These are phyloP conservation scores for Rhizophagus prolifer DNA, from an alignment of 192 early-diverging fungal species.

Conservation along the genomic window DNA sequence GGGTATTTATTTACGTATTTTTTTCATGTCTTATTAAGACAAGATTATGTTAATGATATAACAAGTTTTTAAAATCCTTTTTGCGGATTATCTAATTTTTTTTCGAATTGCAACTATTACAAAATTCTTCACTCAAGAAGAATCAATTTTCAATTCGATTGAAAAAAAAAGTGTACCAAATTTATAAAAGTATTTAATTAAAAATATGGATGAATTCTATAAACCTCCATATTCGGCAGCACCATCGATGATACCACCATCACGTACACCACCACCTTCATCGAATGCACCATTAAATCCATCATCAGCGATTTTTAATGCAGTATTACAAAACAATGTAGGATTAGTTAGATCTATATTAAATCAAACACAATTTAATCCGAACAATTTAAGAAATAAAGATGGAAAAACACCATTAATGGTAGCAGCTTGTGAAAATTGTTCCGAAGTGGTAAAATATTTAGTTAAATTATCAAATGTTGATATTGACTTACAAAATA, in stretches of 20 bases:
- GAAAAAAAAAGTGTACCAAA: too few relatives aligned
- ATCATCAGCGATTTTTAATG: constrained; percentile 39
- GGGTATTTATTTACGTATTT: too few relatives aligned
- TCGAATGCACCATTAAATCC: constrained; percentile 14
- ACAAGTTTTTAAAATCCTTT: too few relatives aligned
- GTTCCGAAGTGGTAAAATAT: constrained; percentile 34
- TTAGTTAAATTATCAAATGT: constrained; percentile 30
- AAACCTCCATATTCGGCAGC: constrained; percentile 22
- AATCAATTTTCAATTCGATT: too few relatives aligned
- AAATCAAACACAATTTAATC: constrained; percentile 32
- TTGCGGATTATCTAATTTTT: too few relatives aligned
- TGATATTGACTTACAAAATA: constrained; percentile 39
- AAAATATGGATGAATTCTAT: constrained; percentile 14
- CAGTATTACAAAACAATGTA: constrained; percentile 40
- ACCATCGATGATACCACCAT: constrained; percentile 31
- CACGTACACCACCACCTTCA: constrained; percentile 18
- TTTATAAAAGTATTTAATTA: background rate
- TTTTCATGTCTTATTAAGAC: too few relatives aligned
- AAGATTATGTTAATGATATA: too few relatives aligned
- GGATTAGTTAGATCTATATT: constrained; percentile 41
- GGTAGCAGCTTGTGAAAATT: constrained; percentile 44
- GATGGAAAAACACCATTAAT: constrained; percentile 46
- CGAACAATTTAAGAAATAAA: constrained; percentile 36
- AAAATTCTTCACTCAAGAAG: too few relatives aligned
- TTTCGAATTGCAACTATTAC: too few relatives aligned